Evolutionary conservation across 2,329 filamentous ascomycete species (phyloP).

Genomic region (Volutella citrinella): DNA sequence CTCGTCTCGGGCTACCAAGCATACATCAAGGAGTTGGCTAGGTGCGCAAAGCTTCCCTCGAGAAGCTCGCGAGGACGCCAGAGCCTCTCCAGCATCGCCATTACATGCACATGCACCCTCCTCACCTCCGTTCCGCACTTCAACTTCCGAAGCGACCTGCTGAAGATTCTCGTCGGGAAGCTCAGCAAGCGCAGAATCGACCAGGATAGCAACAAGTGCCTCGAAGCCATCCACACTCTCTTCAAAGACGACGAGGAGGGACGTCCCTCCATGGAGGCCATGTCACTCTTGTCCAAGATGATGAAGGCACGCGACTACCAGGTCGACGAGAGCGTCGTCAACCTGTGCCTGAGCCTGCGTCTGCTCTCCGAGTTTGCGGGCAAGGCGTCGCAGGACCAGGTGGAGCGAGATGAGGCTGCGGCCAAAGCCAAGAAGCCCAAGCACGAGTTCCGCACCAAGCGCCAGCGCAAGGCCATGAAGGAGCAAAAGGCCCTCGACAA

Average conservation of each 20-base stretch:
- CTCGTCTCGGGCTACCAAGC: slow-evolving; percentile 80
- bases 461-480: slow-evolving; percentile 75
- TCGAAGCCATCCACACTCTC: slow-evolving; percentile 73
- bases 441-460: slow-evolving; percentile 85
- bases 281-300: slow-evolving; percentile 86
- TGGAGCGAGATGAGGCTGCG: slow-evolving; percentile 50
- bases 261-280: slow-evolving; percentile 80
- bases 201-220: slow-evolving; percentile 72
- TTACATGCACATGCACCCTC: slow-evolving; percentile 81
- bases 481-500: slow-evolving; percentile 87
- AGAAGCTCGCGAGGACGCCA: slow-evolving; percentile 37
- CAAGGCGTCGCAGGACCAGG: slow-evolving; percentile 74
- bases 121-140: slow-evolving; percentile 87
- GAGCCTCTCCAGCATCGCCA: slow-evolving; percentile 68
- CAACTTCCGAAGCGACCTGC: slow-evolving; percentile 86
- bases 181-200: slow-evolving; percentile 72
- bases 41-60: slow-evolving; percentile 58
- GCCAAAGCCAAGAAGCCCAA: slow-evolving; percentile 68
- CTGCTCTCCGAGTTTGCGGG: slow-evolving; percentile 83
- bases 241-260: slow-evolving; percentile 90
- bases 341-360: slow-evolving; percentile 86
- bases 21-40: slow-evolving; percentile 75
- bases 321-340: slow-evolving; percentile 80
- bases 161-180: slow-evolving; percentile 84
- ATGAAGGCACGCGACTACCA: slow-evolving; percentile 84